Evolutionary conservation across 1,139 yeast genomes (phyloP), one percentile per base, ranked within the genome.

Genomic region (Meyerozyma athensensis): DNA sequence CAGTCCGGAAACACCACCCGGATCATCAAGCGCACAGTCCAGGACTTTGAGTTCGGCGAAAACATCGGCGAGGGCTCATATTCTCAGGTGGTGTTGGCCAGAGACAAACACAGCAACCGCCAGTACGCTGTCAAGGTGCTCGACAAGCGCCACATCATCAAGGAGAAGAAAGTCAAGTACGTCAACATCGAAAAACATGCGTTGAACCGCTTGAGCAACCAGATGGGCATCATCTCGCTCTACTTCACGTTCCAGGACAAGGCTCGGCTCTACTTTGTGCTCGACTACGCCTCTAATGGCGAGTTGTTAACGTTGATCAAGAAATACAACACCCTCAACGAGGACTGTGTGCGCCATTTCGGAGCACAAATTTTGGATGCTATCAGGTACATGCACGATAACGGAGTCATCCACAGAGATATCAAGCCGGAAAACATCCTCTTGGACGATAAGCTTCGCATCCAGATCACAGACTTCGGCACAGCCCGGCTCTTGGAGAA

Each of bases 151-250:
- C 98, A 94, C 61, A 94, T 92, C 43, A 92, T 92, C 50, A 84
- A 86, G 58, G 99, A 92, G 61, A 86, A 86, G 56, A 92, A 92
- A 59, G 94, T 90, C 49, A 92, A 94, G 60, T 94, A 92, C 54
- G 98, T 92, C 42, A 90, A 90, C 54, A 92, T 94, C 42, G 98
- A 94, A 59, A 92, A 92, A 59, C 87, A 87, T 52, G 92, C 97
- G 2, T 68, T 94, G 50, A 89, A 90, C 56, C 64, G 95, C 31
- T 68, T 92, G 40, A 92, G 90, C 21, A 81, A 83, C 39, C 43
- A 72, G 34, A 52, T 58, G 33, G 98, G 98, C 1, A 77, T 92
- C 34, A 89, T 92, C 17, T 81, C 92, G 13, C 69, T 92, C 35
- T 86, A 86, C 55, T 94, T 86, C 59, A 92, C 98, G 0, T 92